Percentiles rank a stretch among this genome's conserved stretches.
Evolutionary conservation across 1,284 basidiomycete species (phyloP).

Genomic region (Leccinum pallidistipes): DNA sequence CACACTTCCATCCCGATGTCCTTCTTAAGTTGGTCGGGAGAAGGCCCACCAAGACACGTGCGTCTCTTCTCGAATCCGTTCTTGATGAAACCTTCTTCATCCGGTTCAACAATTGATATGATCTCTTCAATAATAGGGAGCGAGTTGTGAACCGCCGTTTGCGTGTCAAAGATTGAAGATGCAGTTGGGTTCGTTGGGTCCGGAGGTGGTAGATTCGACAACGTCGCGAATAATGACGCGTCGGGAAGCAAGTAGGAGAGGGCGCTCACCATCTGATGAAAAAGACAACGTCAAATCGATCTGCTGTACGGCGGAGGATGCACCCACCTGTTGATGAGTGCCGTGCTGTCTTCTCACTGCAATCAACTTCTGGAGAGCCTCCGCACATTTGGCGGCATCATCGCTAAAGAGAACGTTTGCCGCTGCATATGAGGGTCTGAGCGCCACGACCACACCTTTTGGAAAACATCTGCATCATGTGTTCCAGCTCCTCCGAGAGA

Average conservation of each 20-base stretch:
- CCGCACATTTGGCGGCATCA: slow-evolving; percentile 80
- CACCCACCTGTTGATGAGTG: slow-evolving; percentile 53
- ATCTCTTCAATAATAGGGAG: slow-evolving; percentile 72
- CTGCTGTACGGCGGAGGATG: background rate
- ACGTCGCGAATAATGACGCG: slow-evolving; percentile 64
- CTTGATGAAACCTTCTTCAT: slow-evolving; percentile 54
- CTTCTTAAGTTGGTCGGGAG: slow-evolving; percentile 66
- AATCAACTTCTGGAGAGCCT: slow-evolving; percentile 77
- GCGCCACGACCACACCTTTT: slow-evolving; percentile 48
- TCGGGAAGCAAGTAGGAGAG: slow-evolving; percentile 75
- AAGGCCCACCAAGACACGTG: slow-evolving; percentile 68
- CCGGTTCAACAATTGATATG: slow-evolving; percentile 52
- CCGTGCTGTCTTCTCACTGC: slow-evolving; percentile 63
- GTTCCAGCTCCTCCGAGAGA: slow-evolving; percentile 53
- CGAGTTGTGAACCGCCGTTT: slow-evolving; percentile 69
- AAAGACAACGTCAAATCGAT: slow-evolving; percentile 2
- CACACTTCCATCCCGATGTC: slow-evolving; percentile 68
- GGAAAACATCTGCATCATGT: slow-evolving; percentile 53
- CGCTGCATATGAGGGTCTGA: background rate
- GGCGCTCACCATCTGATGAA: slow-evolving; percentile 65
- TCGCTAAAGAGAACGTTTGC: slow-evolving; percentile 44
- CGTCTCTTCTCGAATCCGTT: slow-evolving; percentile 77
- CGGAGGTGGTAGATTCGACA: slow-evolving; percentile 70
- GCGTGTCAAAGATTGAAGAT: slow-evolving; percentile 54
- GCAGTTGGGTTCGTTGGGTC: slow-evolving; percentile 75